Percentiles rank a stretch among this genome's conserved stretches.
Conservation (phyloP, 805 yeast genomes). For the Metschnikowia corniflorae region DNA sequence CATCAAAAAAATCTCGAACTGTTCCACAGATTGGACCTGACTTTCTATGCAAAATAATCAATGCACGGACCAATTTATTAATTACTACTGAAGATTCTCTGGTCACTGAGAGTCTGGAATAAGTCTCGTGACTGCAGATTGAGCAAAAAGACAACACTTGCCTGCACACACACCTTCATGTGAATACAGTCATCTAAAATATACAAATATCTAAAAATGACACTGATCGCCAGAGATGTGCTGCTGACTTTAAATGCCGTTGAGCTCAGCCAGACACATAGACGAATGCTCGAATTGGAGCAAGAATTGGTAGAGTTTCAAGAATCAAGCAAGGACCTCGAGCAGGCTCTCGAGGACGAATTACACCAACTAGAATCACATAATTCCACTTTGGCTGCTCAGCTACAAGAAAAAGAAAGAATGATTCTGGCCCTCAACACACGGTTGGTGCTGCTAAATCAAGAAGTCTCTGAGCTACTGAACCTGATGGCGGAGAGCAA, state of each 20-base stretch:
- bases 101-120: too few relatives aligned
- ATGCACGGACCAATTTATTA: too few relatives aligned
- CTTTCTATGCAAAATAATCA: too few relatives aligned
- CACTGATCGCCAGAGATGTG: constrained; percentile 1
- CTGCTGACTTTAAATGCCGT: constrained; percentile 1
- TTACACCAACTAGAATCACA: constrained; percentile 30
- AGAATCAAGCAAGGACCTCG: constrained; percentile 42
- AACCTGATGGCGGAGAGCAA: constrained; percentile 10
- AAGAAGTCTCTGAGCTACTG: constrained; percentile 22
- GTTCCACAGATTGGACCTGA: too few relatives aligned
- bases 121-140: too few relatives aligned
- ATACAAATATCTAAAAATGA: too few relatives aligned
- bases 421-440: constrained; percentile 20
- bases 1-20: too few relatives aligned
- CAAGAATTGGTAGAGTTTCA: constrained; percentile 39
- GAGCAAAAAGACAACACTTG: too few relatives aligned
- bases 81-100: too few relatives aligned
- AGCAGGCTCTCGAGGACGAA: constrained; percentile 44
- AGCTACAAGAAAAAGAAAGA: constrained; percentile 18
- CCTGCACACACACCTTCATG: too few relatives aligned
- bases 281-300: constrained; percentile 34
- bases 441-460: constrained; percentile 13
- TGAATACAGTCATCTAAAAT: too few relatives aligned
- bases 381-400: constrained; percentile 18
- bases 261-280: constrained; percentile 12